Evolutionary conservation across 2,329 filamentous ascomycete species (phyloP), one percentile per base, ranked within the genome.

Genomic region (Ceratocystis destructans): DNA sequence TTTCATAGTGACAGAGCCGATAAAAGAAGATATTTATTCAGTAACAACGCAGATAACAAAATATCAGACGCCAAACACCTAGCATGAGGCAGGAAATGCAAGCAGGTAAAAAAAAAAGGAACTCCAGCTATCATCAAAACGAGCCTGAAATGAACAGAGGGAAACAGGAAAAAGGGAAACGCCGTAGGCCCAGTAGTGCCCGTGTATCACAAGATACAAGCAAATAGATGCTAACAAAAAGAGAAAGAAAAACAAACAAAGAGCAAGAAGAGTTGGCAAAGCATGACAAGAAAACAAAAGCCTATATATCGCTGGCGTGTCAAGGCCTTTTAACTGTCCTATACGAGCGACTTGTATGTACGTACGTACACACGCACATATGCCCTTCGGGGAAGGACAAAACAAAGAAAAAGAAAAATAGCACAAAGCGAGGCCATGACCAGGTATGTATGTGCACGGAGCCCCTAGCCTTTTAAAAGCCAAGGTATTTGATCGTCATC

Each of bases 401-500:
- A 48, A 15, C 17, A 55, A 28, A 20, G n/a, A n/a, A 41, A 48
- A 15, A 53, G 17, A 48, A 64, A 50, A 22, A 8, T 6, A 50
- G 44, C n/a, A 63, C 17, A 41, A 64, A 53, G 17, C 4, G 45
- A 48, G 46, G 2, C 46, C 46, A 8, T 7, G 5, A 4, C 17
- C n/a, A n/a, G n/a, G 5, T 10, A 20, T 7, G 46, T 7, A 20
- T 7, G 46, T n/a, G 50, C 12, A 7, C 31, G n/a, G 48, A 20
- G 48, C 48, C 5, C 8, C 22, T 7, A 7, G 5, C 20, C 15
- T 22, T 10, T 31, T 37, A 53, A 20, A 67, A 57, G 70, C 73
- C 88, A 69, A 95, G 76, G 69, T 87, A 84, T 75, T 88, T 88
- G 20, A 86, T 84, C 76, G 88, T 88, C 85, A 94, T 91, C 91